Evolutionary conservation across 805 yeast species (phyloP), one percentile per base, ranked within the genome.

Genomic region (Cyberlindnera subsufficiens): DNA sequence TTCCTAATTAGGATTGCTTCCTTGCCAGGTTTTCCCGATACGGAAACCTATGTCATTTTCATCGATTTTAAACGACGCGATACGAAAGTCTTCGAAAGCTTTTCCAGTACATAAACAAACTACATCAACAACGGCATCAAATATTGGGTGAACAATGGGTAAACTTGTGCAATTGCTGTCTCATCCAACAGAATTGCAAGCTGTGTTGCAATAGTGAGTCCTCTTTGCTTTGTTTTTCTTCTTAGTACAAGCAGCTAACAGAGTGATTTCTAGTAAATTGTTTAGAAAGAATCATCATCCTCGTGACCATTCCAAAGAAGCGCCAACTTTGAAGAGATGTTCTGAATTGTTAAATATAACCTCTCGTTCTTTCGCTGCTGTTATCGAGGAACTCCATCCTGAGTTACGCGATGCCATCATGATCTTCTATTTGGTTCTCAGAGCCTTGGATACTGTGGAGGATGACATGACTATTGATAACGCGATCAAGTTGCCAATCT

Each of bases 361-460:
- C 0, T 90, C 97, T 14, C 77, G 99, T 50, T 88, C 97, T 4
- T 93, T 93, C 61, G 89, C 84, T n/a, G 87, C 95, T 0, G 99
- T 93, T 18, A 91, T 91, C 56, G 74, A 76, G 70, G 96, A 93
- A 61, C 73, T 93, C 46, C 83, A 88, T 60, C 97, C 97, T 0
- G 96, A 89, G 56, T 69, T 93, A 50, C 77, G 96, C 51, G 80
- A 80, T 50, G 86, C 84, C 1, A 75, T 87, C 47, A 81, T 80
- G 89, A 46, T 93, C 6, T 93, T 93, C 65, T 93, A 93, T 64
- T 65, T 93, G 43, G 74, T 89, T 18, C 68, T 93, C 50, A 76
- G 99, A 47, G 99, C 96, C 2, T 75, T 93, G 55, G 99, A 93
- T 60, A 93, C 99, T 1, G 75, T 93, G 43, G 99, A 93, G 63